phyloP scores from a whole-genome alignment of 2,329 filamentous ascomycete species.

The Cyphellophora europaea region DNA sequence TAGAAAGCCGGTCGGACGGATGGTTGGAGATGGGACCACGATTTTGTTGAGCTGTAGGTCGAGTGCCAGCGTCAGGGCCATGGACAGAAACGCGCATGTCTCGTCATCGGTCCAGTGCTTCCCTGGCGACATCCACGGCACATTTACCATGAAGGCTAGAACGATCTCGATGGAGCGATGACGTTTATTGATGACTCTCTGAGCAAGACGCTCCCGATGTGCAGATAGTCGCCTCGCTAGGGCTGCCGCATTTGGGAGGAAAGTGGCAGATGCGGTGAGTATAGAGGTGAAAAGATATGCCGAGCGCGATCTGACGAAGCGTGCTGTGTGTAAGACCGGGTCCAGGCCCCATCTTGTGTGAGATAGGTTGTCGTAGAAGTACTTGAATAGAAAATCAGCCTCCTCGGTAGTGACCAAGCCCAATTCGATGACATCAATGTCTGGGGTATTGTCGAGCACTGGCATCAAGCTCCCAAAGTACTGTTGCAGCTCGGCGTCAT shows the following conservation, averaged over 20 bases:
- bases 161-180: constrained; percentile 65
- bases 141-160: constrained; percentile 64
- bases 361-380: constrained; percentile 60
- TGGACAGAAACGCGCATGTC: constrained; percentile 61
- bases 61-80: constrained; percentile 59
- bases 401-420: constrained; percentile 60
- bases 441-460: constrained; percentile 52
- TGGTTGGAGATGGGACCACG: constrained; percentile 45
- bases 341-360: constrained; percentile 69
- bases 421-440: constrained; percentile 60
- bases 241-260: constrained; percentile 54
- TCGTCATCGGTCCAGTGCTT: constrained; percentile 62
- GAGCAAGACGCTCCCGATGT: constrained; percentile 54
- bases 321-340: constrained; percentile 53
- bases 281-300: constrained; percentile 65
- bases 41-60: constrained; percentile 64
- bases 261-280: constrained; percentile 58
- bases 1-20: constrained; percentile 33
- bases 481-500: constrained; percentile 44
- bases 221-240: constrained; percentile 57
- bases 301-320: constrained; percentile 58
- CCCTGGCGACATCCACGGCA: constrained; percentile 65
- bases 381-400: constrained; percentile 51
- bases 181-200: constrained; percentile 51
- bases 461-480: constrained; percentile 61